A percentile compares a stretch with the other conserved stretches of the same genome.
Conservation (phyloP, 176 grass and related monocot species). For the Cenchrus purpureus region DNA sequence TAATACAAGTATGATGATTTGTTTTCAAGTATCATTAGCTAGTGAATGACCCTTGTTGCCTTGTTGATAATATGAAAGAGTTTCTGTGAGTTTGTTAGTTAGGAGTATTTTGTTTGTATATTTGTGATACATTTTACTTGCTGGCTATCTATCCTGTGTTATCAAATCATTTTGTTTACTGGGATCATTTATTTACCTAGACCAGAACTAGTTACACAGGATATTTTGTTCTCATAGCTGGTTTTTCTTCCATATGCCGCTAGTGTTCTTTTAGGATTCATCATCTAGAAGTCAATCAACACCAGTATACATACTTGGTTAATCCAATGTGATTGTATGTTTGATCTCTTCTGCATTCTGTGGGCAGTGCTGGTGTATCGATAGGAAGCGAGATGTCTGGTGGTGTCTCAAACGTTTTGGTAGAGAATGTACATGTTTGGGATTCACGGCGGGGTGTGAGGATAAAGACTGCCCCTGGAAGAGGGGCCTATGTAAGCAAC, state of each 20-base stretch:
- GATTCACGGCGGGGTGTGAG: constrained; percentile 72
- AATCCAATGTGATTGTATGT: constrained; percentile 3
- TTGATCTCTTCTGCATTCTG: constrained; percentile 42
- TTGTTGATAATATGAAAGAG: neutral
- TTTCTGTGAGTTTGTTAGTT: neutral
- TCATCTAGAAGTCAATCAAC: neutral
- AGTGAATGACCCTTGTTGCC: neutral
- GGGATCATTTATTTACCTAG: neutral
- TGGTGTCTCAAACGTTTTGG: constrained; percentile 72
- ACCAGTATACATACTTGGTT: neutral
- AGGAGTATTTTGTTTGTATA: neutral
- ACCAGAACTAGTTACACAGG: neutral
- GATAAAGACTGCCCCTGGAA: constrained; percentile 90
- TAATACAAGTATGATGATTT: neutral
- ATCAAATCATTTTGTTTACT: neutral
- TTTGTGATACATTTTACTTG: constrained; percentile 5
- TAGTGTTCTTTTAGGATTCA: constrained; percentile 4
- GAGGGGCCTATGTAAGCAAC: constrained; percentile 80
- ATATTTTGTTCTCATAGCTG: neutral
- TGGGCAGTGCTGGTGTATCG: constrained; percentile 80
- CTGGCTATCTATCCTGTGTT: neutral
- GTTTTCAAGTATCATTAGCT: constrained; percentile 10
- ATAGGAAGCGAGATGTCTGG: constrained; percentile 94
- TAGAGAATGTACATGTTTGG: constrained; percentile 77
- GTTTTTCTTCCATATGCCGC: neutral